Evolutionary conservation across 352 stramenopile species (phyloP), one percentile per base, ranked within the genome.

Genomic region (Blastocystis sp.): DNA sequence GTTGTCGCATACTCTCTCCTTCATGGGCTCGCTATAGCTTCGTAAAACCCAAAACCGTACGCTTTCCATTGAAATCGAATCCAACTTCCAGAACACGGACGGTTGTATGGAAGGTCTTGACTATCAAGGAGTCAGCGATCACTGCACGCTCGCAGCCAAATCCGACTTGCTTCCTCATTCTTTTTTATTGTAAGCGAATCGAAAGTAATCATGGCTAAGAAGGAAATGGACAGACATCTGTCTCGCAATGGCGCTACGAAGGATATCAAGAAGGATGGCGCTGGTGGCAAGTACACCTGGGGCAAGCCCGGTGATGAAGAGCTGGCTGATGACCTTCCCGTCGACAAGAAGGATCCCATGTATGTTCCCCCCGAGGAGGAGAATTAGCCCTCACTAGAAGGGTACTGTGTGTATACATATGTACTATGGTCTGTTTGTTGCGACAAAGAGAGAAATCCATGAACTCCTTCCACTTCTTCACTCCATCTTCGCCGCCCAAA

Each of bases 211-310:
- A 88, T 88, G 78, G 78, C 57, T 40, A 88, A 88, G 62, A 88
- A 88, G 68, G 78, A 88, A 77, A 79, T 88, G 64, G 78, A 88
- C 45, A 88, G 78, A 88, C 78, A 88, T 88, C 48, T 88, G 17
- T 88, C 78, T 19, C 78, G 78, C 68, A 90, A 90, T 76, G 89
- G 89, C 54, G 88, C 84, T 52, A 80, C 62, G 4, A 77, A 87
- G 48, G 76, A 87, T 59, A 68, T 89, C 40, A 87, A 87, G 61
- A 87, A 87, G 45, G 48, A 87, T 69, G 89, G 88, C 42, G 89
- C 84, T 65, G 71, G 87, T 59, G 89, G 88, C 66, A 90, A 90
- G 71, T 90, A 89, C 79, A 90, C 89, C 2, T 90, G 89, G 89
- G 89, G 89, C 64, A 90, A 87, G 64, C 88, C 89, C 42, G 89